Evolutionary conservation across 345 rosid genomes (phyloP).

Genomic region (Linum lewisii): DNA sequence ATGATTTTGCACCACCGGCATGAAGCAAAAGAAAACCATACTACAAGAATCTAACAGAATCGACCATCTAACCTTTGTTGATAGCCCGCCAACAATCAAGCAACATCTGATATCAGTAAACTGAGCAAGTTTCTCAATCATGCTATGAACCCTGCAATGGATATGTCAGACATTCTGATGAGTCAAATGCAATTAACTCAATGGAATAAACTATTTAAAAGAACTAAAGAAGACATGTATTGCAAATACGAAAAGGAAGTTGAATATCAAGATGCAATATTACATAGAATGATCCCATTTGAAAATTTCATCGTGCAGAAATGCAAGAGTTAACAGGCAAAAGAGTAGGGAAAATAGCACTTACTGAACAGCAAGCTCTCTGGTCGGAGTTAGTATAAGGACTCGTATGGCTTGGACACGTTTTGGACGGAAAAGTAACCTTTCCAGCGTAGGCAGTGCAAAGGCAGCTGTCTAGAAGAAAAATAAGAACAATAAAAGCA

Average conservation of each 20-base stretch:
- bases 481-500: conserved; percentile 2
- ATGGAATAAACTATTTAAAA: background rate
- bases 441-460: conserved; percentile 81
- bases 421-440: conserved; percentile 83
- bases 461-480: conserved; percentile 80
- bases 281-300: no score
- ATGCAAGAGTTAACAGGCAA: background rate
- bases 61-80: conserved; percentile 50
- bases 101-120: conserved; percentile 88
- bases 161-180: background rate
- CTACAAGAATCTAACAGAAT: background rate
- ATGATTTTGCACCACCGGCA: background rate
- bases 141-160: conserved; percentile 79
- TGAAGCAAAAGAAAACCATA: background rate
- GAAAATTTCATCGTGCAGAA: no score
- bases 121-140: conserved; percentile 79
- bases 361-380: conserved; percentile 94
- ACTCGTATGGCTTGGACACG: conserved; percentile 71
- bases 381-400: conserved; percentile 88
- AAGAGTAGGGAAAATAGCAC: conserved; percentile 13
- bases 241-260: background rate
- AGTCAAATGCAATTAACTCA: background rate
- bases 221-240: background rate
- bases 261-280: background rate
- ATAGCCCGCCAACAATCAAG: conserved; percentile 88